Conservation (phyloP, 495 filamentous ascomycete species). For the Hypomontagnella submonticulosa region DNA sequence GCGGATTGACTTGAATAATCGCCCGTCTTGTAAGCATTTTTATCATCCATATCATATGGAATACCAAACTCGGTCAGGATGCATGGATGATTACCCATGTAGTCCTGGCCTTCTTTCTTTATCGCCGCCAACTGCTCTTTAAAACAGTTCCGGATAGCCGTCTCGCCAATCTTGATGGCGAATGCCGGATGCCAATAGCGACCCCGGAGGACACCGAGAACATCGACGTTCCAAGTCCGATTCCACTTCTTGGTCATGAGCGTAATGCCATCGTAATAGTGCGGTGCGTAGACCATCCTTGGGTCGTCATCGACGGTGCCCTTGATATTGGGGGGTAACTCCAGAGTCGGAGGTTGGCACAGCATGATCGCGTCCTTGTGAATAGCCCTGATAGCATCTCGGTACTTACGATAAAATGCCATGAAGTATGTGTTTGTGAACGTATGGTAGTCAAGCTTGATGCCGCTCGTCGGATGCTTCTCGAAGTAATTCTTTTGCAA, state of each 20-base stretch:
- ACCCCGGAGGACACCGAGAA: conserved; percentile 89
- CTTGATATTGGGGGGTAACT: conserved; percentile 89
- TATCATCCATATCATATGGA: conserved; percentile 98
- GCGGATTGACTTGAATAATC: conserved; percentile 93
- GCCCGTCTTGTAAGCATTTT: conserved; percentile 94
- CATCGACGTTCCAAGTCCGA: conserved; percentile 94
- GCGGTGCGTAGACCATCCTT: conserved; percentile 89
- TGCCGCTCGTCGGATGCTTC: conserved; percentile 74
- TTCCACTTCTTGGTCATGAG: conserved; percentile 99
- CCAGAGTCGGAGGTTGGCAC: conserved; percentile 90
- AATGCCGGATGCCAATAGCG: conserved; percentile 88
- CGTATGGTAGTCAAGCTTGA: conserved; percentile 77
- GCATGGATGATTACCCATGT: conserved; percentile 90
- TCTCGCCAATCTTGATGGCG: conserved; percentile 91
- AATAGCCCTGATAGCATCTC: conserved; percentile 74
- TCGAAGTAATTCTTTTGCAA: conserved; percentile 89
- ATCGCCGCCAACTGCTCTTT: conserved; percentile 90
- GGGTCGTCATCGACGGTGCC: conserved; percentile 89
- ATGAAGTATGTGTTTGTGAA: conserved; percentile 94
- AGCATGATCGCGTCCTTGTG: conserved; percentile 88
- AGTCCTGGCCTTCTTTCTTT: conserved; percentile 84
- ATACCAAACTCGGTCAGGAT: conserved; percentile 96
- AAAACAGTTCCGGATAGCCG: conserved; percentile 94
- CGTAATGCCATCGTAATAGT: conserved; percentile 97
- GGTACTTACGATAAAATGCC: conserved; percentile 81